Base-by-base conservation (phyloP, 495 filamentous ascomycete species). In the Trypethelium eluteriae region DNA sequence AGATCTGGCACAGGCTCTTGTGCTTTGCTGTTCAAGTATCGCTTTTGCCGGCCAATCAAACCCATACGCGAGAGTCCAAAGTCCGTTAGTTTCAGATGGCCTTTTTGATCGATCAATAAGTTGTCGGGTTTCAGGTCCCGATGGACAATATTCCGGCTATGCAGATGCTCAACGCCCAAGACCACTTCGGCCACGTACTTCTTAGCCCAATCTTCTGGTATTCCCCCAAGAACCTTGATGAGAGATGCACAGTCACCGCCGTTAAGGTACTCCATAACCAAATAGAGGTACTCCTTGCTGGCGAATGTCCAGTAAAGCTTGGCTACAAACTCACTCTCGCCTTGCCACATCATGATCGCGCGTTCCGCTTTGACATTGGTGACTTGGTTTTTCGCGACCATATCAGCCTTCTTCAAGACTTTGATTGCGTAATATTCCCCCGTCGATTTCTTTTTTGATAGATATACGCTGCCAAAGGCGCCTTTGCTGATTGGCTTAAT, bases 261-360 rank as follows among this genome's bases (percentile, higher is more conserved):
- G 71, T 98, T 98, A 64, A 98, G 80, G 79, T 98, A 98, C 73
- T 98, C 94, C 94, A 98, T 98, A 16, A 98, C 94, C 70, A 98
- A 80, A 75, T 98, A 98, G 38, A 98, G 87, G 74, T 96, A 98
- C 74, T 98, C 94, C 74, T 98, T 98, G 82, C 95, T 98, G 38
- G 94, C 93, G 73, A 98, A 98, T 0, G 94, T 98, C 94, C 94
- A 98, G 78, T 97, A 98, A 5, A 98, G 81, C 77, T 98, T 98
- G 16, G 94, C 94, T 62, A 98, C 94, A 77, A 98, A 98, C 69
- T 98, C 94, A 76, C 94, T 98, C 74, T 98, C 94, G 36, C 95
- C 95, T 79, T 98, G 95, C 87, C 94, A 96, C 95, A 98, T 98
- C 94, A 98, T 97, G 72, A 98, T 98, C n/a, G 95, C 95, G 69